These are phyloP conservation scores for Coelastrella sp. DNA, from an alignment of 139 green algal species.

Conservation along the genomic window DNA sequence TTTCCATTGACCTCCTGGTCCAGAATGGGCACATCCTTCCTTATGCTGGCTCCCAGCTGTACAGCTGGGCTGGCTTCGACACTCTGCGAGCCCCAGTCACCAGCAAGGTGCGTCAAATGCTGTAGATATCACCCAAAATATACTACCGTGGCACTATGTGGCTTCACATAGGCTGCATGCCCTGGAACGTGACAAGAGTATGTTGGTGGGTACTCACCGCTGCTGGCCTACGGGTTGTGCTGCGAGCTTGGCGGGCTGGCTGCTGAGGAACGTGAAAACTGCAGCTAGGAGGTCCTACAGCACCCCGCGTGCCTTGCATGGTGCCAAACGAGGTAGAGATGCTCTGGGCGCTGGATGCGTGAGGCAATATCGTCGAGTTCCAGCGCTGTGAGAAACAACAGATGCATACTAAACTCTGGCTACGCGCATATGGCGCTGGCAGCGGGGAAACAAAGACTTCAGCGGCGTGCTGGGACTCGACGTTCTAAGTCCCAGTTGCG, in stretches of 20 bases:
- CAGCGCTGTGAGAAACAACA: too few species aligned
- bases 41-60: conserved; percentile 50
- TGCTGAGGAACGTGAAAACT: conserved; percentile 12
- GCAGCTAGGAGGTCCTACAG: conserved; percentile 27
- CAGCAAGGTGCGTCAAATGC: background rate
- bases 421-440: too few species aligned
- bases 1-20: conserved; percentile 84
- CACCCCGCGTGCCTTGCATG: conserved; percentile 19
- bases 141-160: too few species aligned
- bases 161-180: too few species aligned
- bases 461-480: background rate
- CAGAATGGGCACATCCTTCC: conserved; percentile 90
- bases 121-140: too few species aligned
- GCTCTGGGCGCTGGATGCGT: too few species aligned
- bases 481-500: background rate
- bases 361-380: too few species aligned
- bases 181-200: background rate
- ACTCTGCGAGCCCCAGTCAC: background rate
- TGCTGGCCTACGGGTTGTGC: background rate
- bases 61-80: conserved; percentile 23
- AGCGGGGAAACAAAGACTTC: too few species aligned
- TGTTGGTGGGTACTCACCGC: conserved; percentile 14
- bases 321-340: background rate
- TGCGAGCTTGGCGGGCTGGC: background rate
- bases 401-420: too few species aligned